These are phyloP conservation scores for Thalassiosira hispida DNA, from an alignment of 352 stramenopile genomes.

Conservation along the genomic window DNA sequence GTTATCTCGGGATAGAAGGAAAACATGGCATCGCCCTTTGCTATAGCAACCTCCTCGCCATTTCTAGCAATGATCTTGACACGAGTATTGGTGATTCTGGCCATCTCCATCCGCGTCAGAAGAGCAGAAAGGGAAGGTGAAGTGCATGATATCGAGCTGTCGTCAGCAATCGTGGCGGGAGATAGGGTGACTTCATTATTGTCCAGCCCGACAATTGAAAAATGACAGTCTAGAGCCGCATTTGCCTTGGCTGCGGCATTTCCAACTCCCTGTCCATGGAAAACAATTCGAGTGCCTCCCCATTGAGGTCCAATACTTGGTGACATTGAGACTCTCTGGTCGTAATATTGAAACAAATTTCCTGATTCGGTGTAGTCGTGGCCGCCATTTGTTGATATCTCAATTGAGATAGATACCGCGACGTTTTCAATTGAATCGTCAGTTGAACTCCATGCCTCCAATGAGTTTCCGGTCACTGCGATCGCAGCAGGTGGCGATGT, in stretches of 20 bases:
- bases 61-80: slow-evolving; percentile 14
- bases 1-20: slow-evolving; percentile 18
- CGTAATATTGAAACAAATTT: slow-evolving; percentile 20
- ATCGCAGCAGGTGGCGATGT: slow-evolving; percentile 17
- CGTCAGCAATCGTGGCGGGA: slow-evolving; percentile 8
- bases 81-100: slow-evolving; percentile 2
- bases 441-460: slow-evolving; percentile 10
- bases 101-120: neutral
- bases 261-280: slow-evolving; percentile 13
- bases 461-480: slow-evolving; percentile 1
- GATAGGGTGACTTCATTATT: neutral
- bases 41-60: neutral
- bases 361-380: slow-evolving; percentile 25
- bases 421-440: neutral
- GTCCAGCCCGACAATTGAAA: slow-evolving; percentile 10
- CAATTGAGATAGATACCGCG: slow-evolving; percentile 10
- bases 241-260: neutral
- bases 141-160: slow-evolving; percentile 15
- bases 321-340: neutral
- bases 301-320: slow-evolving; percentile 12
- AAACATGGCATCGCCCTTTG: neutral
- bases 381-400: slow-evolving; percentile 39
- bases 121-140: slow-evolving; percentile 13
- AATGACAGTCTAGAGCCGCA: slow-evolving; percentile 1
- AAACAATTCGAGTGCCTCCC: slow-evolving; percentile 15